Conservation (phyloP, 441 rosid species). For the Daphne laureola region DNA sequence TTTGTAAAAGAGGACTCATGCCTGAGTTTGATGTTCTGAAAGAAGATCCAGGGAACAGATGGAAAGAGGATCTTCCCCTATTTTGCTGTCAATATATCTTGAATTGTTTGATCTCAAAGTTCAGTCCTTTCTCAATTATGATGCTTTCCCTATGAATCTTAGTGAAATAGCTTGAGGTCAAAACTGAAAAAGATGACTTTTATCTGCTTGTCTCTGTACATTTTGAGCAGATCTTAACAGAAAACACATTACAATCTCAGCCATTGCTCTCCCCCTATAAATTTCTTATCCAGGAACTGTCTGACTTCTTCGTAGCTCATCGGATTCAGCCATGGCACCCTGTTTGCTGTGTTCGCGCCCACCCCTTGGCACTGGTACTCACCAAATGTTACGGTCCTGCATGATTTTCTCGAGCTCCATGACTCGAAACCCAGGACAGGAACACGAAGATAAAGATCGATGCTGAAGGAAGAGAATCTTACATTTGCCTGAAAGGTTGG, state of each 20-base stretch:
- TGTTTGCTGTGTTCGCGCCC: slow-evolving; percentile 51
- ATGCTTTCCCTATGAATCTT: too few relatives aligned
- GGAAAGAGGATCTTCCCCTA: too few relatives aligned
- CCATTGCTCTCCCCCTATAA: slow-evolving; percentile 72
- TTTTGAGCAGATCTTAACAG: too few relatives aligned
- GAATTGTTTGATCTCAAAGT: too few relatives aligned
- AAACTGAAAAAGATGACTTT: too few relatives aligned
- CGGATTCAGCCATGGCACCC: slow-evolving; percentile 66
- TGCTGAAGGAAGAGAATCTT: background rate
- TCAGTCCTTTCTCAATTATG: too few relatives aligned
- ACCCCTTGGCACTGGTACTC: slow-evolving; percentile 66
- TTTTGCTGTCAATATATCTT: too few relatives aligned
- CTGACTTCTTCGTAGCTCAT: slow-evolving; percentile 38
- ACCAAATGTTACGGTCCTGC: slow-evolving; percentile 66
- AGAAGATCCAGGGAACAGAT: too few relatives aligned
- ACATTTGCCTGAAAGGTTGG: slow-evolving; percentile 45
- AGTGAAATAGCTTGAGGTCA: too few relatives aligned
- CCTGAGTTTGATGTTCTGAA: too few relatives aligned
- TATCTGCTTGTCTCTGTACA: too few relatives aligned
- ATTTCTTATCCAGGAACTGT: slow-evolving; percentile 43
- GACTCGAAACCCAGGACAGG: background rate
- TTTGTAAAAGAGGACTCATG: too few relatives aligned
- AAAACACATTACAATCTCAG: slow-evolving; percentile 33
- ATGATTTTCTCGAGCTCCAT: background rate
- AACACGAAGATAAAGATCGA: background rate